Evolutionary conservation across 495 filamentous ascomycete species (phyloP), one percentile per base, ranked within the genome.

Genomic region (Trichoderma asperelloides): DNA sequence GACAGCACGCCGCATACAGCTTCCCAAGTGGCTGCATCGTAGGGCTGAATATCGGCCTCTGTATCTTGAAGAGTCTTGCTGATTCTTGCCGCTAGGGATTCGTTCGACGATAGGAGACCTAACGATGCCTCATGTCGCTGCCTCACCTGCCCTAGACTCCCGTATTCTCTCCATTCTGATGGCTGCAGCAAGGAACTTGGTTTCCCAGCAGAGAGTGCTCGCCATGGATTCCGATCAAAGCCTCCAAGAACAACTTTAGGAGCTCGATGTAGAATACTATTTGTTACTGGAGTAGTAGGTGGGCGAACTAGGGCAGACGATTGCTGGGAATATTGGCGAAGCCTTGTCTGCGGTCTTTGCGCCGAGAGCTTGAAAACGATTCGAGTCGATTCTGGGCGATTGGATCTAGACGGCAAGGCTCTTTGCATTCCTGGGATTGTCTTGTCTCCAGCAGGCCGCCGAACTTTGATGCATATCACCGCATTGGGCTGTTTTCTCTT

Each of bases 81-180:
- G 33, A 43, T 43, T 43, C 28, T 41, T 41, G 62, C 33, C 30
- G 33, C 62, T 1, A 30, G 55, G 23, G 55, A 23, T 60, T 60
- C 55, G 27, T 27, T 30, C 27, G 55, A 60, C n/a, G 55, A 5
- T 1, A 60, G 25, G 8, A 60, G 23, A 3, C 3, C 55, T 12
- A 21, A 18, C 5, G 55, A 27, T 60, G 25, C 55, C 30, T 60
- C 55, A 30, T 27, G 25, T 60, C 62, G 62, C 28, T 23, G 62
- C 62, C 62, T 8, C 33, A 9, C n/a, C 62, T 64, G 62, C 62
- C 62, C 62, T 64, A 64, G 62, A 12, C 62, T 41, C 33, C 62
- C 62, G 55, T 60, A 60, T 28, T 30, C 16, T 30, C 55, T 60
- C 55, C 55, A 60, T 60, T 18, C 23, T 30, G 55, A 60, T 30